Percentiles rank a stretch among this genome's conserved stretches.
Conservation (phyloP, 768 basidiomycete species). For the Gyrodon lividus region DNA sequence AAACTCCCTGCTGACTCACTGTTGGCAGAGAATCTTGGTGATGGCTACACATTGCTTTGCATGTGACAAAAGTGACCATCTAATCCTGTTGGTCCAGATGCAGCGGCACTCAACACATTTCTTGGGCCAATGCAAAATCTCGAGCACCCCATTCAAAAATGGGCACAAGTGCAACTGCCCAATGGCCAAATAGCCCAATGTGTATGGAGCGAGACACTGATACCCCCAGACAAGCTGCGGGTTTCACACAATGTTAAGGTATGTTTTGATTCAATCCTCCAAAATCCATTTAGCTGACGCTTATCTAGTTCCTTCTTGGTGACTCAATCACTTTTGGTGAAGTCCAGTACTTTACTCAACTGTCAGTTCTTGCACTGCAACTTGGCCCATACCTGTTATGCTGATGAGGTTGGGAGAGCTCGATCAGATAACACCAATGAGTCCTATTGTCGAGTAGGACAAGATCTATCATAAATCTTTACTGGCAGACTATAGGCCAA, state of each 20-base stretch:
- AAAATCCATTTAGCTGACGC: too few relatives aligned
- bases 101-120: not conserved
- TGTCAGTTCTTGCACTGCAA: conserved; percentile 12
- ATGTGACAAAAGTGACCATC: not conserved
- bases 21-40: conserved; percentile 8
- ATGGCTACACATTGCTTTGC: conserved; percentile 14
- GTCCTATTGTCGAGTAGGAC: too few relatives aligned
- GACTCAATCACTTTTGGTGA: not conserved
- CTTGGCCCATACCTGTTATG: not conserved
- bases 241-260: conserved; percentile 1
- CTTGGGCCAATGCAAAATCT: not conserved
- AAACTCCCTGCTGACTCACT: not conserved
- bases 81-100: not conserved
- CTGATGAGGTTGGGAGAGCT: too few relatives aligned
- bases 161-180: conserved; percentile 21
- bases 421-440: too few relatives aligned
- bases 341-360: not conserved
- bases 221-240: not conserved
- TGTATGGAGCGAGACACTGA: not conserved
- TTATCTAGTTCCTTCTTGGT: not conserved
- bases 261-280: not conserved
- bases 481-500: too few relatives aligned
- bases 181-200: conserved; percentile 21
- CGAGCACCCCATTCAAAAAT: conserved; percentile 6
- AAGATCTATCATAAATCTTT: too few relatives aligned